These are phyloP conservation scores for Gossypium gossypioides DNA, from an alignment of 441 rosid species.

Conservation along the genomic window DNA sequence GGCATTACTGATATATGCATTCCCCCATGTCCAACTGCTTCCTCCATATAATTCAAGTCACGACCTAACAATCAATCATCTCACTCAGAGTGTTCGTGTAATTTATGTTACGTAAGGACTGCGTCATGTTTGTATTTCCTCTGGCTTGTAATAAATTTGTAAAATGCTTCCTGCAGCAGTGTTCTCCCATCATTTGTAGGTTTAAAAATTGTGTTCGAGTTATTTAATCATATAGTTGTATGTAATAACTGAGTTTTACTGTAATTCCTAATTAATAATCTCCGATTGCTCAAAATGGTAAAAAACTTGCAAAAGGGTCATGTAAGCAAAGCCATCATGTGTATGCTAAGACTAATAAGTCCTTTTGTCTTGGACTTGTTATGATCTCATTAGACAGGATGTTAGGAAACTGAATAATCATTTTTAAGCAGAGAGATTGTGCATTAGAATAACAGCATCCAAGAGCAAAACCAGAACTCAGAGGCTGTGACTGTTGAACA, in stretches of 20 bases:
- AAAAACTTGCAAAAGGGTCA: neutral
- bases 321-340: neutral
- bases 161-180: neutral
- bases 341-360: neutral
- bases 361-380: neutral
- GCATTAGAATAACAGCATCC: constrained; percentile 19
- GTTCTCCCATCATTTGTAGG: no score
- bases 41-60: neutral
- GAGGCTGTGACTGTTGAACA: constrained; percentile 22
- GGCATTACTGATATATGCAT: constrained; percentile 4
- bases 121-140: neutral
- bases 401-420: neutral
- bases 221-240: no score
- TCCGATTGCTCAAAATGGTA: constrained; percentile 3
- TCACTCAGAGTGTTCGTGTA: neutral
- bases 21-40: constrained; percentile 7
- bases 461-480: constrained; percentile 17
- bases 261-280: no score
- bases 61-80: neutral
- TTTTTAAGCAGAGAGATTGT: neutral
- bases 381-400: neutral
- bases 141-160: neutral
- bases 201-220: no score
- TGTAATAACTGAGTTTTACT: no score
- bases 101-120: neutral